These are phyloP conservation scores for Ceratocystis diversiconidia DNA, from an alignment of 2,329 filamentous ascomycete species.

Conservation along the genomic window DNA sequence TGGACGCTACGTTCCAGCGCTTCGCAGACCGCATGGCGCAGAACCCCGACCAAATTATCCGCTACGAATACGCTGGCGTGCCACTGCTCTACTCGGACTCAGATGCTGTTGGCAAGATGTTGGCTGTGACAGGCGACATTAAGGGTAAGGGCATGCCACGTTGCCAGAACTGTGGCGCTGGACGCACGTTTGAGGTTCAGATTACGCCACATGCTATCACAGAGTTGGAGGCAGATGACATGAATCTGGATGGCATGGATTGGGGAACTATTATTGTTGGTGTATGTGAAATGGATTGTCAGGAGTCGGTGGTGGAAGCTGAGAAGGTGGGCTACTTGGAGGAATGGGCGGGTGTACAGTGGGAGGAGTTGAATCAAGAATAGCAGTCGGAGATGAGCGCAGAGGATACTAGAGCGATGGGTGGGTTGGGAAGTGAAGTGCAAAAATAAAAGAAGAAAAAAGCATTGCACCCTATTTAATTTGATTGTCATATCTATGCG, in stretches of 20 bases:
- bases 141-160: constrained; percentile 44
- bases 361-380: constrained; percentile 58
- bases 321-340: constrained; percentile 67
- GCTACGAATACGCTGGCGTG: constrained; percentile 60
- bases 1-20: constrained; percentile 65
- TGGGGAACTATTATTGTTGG: constrained; percentile 89
- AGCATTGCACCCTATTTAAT: not conserved
- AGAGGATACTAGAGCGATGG: not conserved
- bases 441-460: not conserved
- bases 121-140: constrained; percentile 27
- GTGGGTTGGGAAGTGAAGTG: not conserved
- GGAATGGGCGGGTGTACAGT: constrained; percentile 97
- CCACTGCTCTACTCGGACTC: constrained; percentile 69
- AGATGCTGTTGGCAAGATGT: constrained; percentile 56
- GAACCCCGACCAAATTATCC: constrained; percentile 69
- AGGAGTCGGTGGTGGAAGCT: constrained; percentile 39
- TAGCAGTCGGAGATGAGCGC: constrained; percentile 21
- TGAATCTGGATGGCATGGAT: constrained; percentile 77
- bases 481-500: not conserved
- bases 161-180: constrained; percentile 61
- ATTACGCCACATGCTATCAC: constrained; percentile 80
- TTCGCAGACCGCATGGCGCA: constrained; percentile 66
- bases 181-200: constrained; percentile 80
- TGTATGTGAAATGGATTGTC: constrained; percentile 71
- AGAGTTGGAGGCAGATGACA: constrained; percentile 66